Evolutionary conservation across 495 filamentous ascomycete genomes (phyloP), one percentile per base, ranked within the genome.

Genomic region (Hapsidospora chrysogenum): DNA sequence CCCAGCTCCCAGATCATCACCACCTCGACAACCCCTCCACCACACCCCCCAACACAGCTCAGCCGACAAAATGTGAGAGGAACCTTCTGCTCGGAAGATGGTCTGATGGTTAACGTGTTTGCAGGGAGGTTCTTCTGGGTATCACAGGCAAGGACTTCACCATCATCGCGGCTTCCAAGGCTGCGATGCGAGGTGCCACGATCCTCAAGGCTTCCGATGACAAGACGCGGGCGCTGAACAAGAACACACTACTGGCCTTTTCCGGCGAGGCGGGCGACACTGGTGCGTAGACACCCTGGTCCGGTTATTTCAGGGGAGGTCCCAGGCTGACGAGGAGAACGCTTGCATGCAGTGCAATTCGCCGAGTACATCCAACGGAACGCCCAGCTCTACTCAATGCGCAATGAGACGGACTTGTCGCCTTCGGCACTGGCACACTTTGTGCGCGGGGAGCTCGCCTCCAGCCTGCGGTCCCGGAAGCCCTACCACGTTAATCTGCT

Each of bases 331-430:
- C 44, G 9, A 29, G 41, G 31, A 31, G 39, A 17, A 15, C 2
- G 31, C 34, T 23, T 29, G 23, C 29, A 42, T 9, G 3, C 54
- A 92, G 89, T 96, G 33, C 89, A 99, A 75, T 99, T 99, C 56
- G 84, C 89, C 49, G 89, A 99, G 66, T 96, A 85, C 63, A 85
- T 96, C 60, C 85, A 95, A 73, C 92, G 89, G 43, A 96, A 99
- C 53, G 77, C 92, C 48, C 80, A 87, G 57, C 79, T 99, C 51
- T 99, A 99, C 60, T 83, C 80, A 43, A 99, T 95, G 86, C 85
- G 89, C 42, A 96, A 96, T 52, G 77, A 84, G 47, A 78, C 78
- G 48, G 84, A 93, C 46, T 72, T 99, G 31, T 79, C 80, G 25
- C 86, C 89, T 10, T 71, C 78, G 17, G 89, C 86, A 9, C 76